Evolutionary conservation across 495 filamentous ascomycete genomes (phyloP).

Genomic region (Annulohypoxylon stygium): DNA sequence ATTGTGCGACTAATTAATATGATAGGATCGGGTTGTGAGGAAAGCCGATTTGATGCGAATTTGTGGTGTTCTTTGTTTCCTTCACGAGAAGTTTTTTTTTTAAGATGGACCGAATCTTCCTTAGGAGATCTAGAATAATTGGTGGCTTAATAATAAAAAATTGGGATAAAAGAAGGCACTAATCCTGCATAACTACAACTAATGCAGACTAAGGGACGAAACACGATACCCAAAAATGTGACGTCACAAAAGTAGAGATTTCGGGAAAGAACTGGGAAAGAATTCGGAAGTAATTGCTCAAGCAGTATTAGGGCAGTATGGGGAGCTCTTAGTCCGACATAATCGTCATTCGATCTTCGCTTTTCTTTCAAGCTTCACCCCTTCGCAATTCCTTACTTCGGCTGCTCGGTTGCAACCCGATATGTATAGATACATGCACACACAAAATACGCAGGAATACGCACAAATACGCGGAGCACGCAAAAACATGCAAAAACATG

Average conservation of each 20-base stretch:
- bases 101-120: conserved; percentile 5
- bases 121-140: not conserved
- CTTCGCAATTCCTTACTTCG: conserved; percentile 7
- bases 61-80: not conserved
- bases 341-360: conserved; percentile 23
- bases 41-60: not conserved
- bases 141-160: conserved; percentile 5
- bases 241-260: conserved; percentile 30
- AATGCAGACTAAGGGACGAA: not conserved
- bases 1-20: conserved; percentile 1
- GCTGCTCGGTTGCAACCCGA: not conserved
- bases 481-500: not conserved
- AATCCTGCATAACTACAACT: not conserved
- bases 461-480: too few species aligned
- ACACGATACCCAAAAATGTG: not conserved
- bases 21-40: not conserved
- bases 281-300: not conserved
- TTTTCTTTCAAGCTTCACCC: conserved; percentile 9
- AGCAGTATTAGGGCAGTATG: not conserved
- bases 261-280: conserved; percentile 13
- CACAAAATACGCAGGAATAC: too few species aligned
- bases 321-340: conserved; percentile 8
- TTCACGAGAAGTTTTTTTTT: conserved; percentile 14
- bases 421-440: not conserved
- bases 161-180: not conserved